Evolutionary conservation across 2,329 filamentous ascomycete species (phyloP).

Genomic region (Xylariaceae sp.): DNA sequence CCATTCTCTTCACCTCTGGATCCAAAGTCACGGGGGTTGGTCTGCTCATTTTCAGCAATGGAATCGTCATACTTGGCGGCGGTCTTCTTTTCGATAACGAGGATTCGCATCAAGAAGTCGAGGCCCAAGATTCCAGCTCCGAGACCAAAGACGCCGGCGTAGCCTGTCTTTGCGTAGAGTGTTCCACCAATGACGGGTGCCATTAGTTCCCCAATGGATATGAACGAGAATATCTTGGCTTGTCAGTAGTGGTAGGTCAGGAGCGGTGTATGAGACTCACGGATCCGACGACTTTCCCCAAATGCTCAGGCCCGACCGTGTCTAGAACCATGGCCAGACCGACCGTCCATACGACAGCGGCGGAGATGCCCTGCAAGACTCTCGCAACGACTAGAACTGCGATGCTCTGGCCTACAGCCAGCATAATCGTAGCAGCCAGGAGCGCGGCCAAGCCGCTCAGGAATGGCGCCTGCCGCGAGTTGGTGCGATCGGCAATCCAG

Average conservation of each 20-base stretch:
- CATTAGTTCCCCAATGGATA: slow-evolving; percentile 51
- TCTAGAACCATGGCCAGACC: slow-evolving; percentile 54
- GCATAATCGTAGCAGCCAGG: slow-evolving; percentile 48
- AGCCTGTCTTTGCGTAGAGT: slow-evolving; percentile 55
- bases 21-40: slow-evolving; percentile 12
- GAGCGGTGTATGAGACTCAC: slow-evolving; percentile 22
- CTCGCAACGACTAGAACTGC: slow-evolving; percentile 46
- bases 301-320: slow-evolving; percentile 48
- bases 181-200: slow-evolving; percentile 57
- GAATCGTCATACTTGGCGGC: slow-evolving; percentile 38
- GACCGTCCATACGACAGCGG: slow-evolving; percentile 52
- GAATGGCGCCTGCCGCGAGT: slow-evolving; percentile 53
- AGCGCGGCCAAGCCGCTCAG: slow-evolving; percentile 49
- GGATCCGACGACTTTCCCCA: slow-evolving; percentile 59
- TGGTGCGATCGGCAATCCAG: slow-evolving; percentile 48
- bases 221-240: slow-evolving; percentile 50
- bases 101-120: slow-evolving; percentile 56
- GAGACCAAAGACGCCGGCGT: slow-evolving; percentile 54
- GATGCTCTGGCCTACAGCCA: slow-evolving; percentile 46
- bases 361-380: slow-evolving; percentile 53
- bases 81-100: slow-evolving; percentile 60
- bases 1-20: slow-evolving; percentile 12
- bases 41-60: slow-evolving; percentile 2
- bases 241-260: not conserved
- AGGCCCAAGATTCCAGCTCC: slow-evolving; percentile 49